phyloP scores from a whole-genome alignment of 2,329 filamentous ascomycete species.

The Chrysoporthe puriensis region DNA sequence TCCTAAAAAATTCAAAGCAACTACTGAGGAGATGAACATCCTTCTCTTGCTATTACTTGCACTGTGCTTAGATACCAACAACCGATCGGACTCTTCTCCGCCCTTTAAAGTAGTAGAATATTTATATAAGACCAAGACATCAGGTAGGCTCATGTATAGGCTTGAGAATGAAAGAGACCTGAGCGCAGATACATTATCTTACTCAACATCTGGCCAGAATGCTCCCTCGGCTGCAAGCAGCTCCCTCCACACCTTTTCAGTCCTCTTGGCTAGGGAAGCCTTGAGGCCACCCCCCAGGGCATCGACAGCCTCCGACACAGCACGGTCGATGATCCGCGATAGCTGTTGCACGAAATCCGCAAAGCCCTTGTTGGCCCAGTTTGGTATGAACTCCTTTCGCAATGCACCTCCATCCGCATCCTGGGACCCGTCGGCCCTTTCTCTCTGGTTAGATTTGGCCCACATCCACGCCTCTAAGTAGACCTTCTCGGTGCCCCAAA shows the following conservation, averaged over 20 bases:
- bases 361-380: conserved; percentile 69
- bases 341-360: conserved; percentile 60
- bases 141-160: no score
- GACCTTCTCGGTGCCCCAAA: conserved; percentile 75
- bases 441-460: conserved; percentile 45
- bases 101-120: no score
- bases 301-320: conserved; percentile 47
- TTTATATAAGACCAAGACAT: no score
- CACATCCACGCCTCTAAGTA: conserved; percentile 65
- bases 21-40: no score
- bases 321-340: conserved; percentile 58
- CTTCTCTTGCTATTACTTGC: no score
- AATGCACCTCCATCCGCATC: conserved; percentile 69
- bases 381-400: conserved; percentile 66
- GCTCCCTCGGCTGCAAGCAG: conserved; percentile 59
- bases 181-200: neutral
- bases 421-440: conserved; percentile 30
- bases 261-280: conserved; percentile 43
- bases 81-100: no score
- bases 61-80: no score
- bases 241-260: conserved; percentile 50
- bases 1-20: no score
- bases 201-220: conserved; percentile 56
- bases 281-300: conserved; percentile 37
- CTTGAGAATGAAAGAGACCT: neutral